Evolutionary conservation across 164 flowering plant species (phyloP).

Genomic region (Nelumbo lutea): DNA sequence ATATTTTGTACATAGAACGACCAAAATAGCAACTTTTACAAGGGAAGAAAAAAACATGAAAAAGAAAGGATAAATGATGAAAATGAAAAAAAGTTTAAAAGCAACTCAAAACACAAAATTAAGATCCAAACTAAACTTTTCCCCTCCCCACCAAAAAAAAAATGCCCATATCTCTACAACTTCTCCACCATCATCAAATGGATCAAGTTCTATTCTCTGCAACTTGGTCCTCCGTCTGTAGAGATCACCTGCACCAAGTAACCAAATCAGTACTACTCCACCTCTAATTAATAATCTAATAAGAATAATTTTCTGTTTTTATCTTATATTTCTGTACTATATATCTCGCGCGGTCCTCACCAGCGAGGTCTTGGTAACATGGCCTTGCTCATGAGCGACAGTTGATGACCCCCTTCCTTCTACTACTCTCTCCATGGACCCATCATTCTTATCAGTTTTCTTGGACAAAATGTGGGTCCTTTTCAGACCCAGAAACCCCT

Average conservation of each 20-base stretch:
- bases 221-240: conserved; percentile 21
- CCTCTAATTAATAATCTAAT: not conserved
- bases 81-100: not conserved
- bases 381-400: conserved; percentile 17
- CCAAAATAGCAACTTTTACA: conserved; percentile 13
- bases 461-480: conserved; percentile 24
- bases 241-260: conserved; percentile 16
- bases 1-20: conserved; percentile 28
- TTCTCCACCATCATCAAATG: not conserved
- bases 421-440: conserved; percentile 22
- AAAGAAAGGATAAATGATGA: not conserved
- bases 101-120: not conserved
- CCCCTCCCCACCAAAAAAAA: not conserved
- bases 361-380: conserved; percentile 25
- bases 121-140: not conserved
- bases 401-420: conserved; percentile 22
- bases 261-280: not conserved
- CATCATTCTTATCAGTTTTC: conserved; percentile 28
- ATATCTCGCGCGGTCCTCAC: conserved; percentile 9
- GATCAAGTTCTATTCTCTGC: no score
- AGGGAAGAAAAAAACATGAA: not conserved
- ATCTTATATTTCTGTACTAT: not conserved
- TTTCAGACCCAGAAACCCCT: conserved; percentile 46
- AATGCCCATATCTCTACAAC: conserved; percentile 27
- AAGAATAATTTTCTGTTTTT: not conserved